Evolutionary conservation across 2,329 filamentous ascomycete genomes (phyloP).

Genomic region (Helotiales sp.): DNA sequence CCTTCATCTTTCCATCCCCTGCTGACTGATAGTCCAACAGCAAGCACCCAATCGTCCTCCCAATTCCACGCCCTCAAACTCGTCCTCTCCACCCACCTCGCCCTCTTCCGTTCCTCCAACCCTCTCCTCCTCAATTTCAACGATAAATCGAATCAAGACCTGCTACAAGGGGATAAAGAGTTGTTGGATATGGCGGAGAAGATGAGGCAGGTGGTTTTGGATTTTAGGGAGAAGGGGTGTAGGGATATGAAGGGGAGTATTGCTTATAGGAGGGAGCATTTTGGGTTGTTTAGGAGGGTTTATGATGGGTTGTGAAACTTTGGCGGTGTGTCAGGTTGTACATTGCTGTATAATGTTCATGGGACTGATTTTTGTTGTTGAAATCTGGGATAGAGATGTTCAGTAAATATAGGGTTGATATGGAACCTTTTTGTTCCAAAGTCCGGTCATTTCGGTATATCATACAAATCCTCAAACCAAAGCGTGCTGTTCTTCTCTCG

Average conservation of each 20-base stretch:
- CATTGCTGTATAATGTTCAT: not conserved
- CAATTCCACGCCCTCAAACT: slow-evolving; percentile 26
- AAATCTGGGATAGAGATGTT: no score
- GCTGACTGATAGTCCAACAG: not conserved
- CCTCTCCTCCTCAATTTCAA: slow-evolving; percentile 29
- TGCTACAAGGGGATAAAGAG: slow-evolving; percentile 24
- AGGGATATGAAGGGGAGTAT: slow-evolving; percentile 30
- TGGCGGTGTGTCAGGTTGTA: not conserved
- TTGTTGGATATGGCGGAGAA: slow-evolving; percentile 22
- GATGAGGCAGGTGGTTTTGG: slow-evolving; percentile 26
- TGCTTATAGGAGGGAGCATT: slow-evolving; percentile 26
- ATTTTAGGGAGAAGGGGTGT: slow-evolving; percentile 25
- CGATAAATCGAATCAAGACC: slow-evolving; percentile 23
- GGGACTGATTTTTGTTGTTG: no score
- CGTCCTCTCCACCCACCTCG: slow-evolving; percentile 27
- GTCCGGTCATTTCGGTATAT: no score
- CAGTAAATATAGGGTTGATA: no score
- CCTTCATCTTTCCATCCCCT: not conserved
- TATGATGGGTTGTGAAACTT: slow-evolving; percentile 18
- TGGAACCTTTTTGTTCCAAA: no score
- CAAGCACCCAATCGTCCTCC: slow-evolving; percentile 14
- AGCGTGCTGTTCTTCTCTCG: no score
- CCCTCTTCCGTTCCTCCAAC: slow-evolving; percentile 28
- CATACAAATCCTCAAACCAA: no score
- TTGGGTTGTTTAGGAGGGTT: slow-evolving; percentile 25